Evolutionary conservation across 371 early-diverging fungal species (phyloP).

Genomic region (Dentiscutata heterogama): DNA sequence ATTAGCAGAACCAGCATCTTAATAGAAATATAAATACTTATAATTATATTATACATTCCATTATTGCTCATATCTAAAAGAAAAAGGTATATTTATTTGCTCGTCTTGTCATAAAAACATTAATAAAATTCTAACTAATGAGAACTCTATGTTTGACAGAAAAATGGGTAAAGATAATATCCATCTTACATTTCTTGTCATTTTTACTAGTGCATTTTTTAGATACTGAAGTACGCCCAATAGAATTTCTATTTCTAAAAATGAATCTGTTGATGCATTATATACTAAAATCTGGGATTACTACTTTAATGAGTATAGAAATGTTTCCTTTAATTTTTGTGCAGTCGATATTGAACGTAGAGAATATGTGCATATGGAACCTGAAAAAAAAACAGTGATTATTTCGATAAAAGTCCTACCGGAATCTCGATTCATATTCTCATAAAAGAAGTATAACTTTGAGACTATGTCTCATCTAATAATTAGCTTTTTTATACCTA

Average conservation of each 20-base stretch:
- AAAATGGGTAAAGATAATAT: slow-evolving; percentile 1
- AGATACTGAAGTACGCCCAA: neutral
- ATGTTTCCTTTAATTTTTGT: slow-evolving; percentile 23
- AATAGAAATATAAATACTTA: slow-evolving; percentile 3
- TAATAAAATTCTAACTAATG: slow-evolving; percentile 14
- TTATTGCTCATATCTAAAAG: slow-evolving; percentile 28
- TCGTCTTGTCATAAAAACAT: slow-evolving; percentile 18
- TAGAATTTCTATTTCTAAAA: slow-evolving; percentile 22
- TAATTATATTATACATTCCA: neutral
- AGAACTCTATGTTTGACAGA: slow-evolving; percentile 1
- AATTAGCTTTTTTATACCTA: no score
- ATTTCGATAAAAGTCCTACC: neutral
- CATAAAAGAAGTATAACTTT: no score
- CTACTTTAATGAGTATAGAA: slow-evolving; percentile 22
- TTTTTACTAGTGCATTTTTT: slow-evolving; percentile 28
- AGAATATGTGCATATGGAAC: slow-evolving; percentile 10
- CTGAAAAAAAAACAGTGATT: slow-evolving; percentile 5
- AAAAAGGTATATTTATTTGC: slow-evolving; percentile 19
- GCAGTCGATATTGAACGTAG: slow-evolving; percentile 21
- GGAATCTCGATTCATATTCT: no score
- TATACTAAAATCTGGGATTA: slow-evolving; percentile 20
- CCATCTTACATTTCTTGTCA: slow-evolving; percentile 4
- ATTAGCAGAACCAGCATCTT: neutral
- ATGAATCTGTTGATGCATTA: slow-evolving; percentile 7
- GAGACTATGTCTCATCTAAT: no score